Conservation (phyloP, 495 filamentous ascomycete genomes). For the Penicillium goetzii region DNA sequence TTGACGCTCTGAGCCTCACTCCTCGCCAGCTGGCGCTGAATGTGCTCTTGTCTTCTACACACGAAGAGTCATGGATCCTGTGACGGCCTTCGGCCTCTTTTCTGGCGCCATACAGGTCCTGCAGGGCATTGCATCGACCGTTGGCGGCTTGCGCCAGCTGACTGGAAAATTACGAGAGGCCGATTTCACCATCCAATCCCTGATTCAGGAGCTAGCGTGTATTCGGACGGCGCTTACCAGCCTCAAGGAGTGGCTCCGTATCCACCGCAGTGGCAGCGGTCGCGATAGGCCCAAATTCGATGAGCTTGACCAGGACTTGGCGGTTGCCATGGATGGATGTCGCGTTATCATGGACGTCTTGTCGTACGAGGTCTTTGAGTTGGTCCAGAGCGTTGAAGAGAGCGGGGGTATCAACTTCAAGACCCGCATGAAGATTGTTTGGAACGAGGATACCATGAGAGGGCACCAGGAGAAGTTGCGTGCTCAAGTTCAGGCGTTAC, state of each 20-base stretch:
- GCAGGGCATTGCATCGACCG: conserved; percentile 39
- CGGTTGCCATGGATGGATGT: conserved; percentile 48
- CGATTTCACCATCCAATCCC: conserved; percentile 45
- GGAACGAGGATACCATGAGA: conserved; percentile 51
- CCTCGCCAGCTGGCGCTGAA: not conserved
- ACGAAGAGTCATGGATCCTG: conserved; percentile 36
- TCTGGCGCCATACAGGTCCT: conserved; percentile 36
- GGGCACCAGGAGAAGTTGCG: conserved; percentile 45
- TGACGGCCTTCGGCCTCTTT: conserved; percentile 37
- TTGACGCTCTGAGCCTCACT: conserved; percentile 9
- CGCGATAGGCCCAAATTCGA: conserved; percentile 28
- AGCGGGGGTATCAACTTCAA: conserved; percentile 26
- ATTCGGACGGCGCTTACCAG: conserved; percentile 46
- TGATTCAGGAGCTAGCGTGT: conserved; percentile 45
- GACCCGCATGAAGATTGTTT: conserved; percentile 35
- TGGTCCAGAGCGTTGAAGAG: conserved; percentile 32
- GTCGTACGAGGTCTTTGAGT: conserved; percentile 40
- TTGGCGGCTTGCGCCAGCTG: conserved; percentile 38
- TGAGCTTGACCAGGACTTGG: conserved; percentile 40
- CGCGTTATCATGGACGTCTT: conserved; percentile 44
- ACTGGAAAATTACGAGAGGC: conserved; percentile 46
- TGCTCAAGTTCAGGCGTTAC: conserved; percentile 46
- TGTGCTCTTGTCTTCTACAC: conserved; percentile 1
- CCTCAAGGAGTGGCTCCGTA: conserved; percentile 45
- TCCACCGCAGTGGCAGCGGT: conserved; percentile 30